A percentile compares a stretch with the other conserved stretches of the same genome.
Evolutionary conservation across 2,329 filamentous ascomycete genomes (phyloP).

Genomic region (Aphanocladium album): DNA sequence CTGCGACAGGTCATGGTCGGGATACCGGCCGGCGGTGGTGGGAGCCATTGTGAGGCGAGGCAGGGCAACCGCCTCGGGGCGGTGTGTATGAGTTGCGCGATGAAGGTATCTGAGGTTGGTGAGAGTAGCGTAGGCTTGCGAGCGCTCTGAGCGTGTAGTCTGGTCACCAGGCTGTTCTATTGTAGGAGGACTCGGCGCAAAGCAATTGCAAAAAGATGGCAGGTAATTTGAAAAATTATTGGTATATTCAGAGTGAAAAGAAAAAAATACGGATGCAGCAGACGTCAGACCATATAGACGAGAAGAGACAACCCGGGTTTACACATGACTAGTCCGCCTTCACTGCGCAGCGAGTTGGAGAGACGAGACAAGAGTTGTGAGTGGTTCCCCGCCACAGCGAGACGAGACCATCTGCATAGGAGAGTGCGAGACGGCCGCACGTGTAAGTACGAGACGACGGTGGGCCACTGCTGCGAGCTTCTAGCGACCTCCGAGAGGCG

Average conservation of each 20-base stretch:
- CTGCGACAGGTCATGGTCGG: slow-evolving; percentile 35
- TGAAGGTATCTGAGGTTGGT: neutral
- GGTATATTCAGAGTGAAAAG: neutral
- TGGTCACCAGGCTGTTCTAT: no score
- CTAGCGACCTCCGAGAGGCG: no score
- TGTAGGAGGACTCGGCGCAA: neutral
- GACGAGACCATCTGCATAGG: neutral
- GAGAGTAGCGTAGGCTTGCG: neutral
- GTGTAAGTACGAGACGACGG: slow-evolving; percentile 4
- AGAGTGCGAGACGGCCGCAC: slow-evolving; percentile 6
- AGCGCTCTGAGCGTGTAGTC: no score
- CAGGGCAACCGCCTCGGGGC: neutral
- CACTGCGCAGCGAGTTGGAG: neutral
- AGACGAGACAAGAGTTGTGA: neutral
- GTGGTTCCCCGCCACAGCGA: neutral
- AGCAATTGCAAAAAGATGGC: neutral
- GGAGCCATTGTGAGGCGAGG: slow-evolving; percentile 1
- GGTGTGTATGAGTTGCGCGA: neutral
- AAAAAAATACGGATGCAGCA: neutral
- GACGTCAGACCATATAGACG: neutral
- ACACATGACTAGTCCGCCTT: neutral
- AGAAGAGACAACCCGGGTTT: neutral
- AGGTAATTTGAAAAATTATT: neutral
- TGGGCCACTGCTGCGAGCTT: neutral
- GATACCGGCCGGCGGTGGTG: slow-evolving; percentile 14